Percentiles rank a stretch among this genome's conserved stretches.
These are phyloP conservation scores for Populus davidiana DNA, from an alignment of 345 rosid genomes.

Conservation along the genomic window DNA sequence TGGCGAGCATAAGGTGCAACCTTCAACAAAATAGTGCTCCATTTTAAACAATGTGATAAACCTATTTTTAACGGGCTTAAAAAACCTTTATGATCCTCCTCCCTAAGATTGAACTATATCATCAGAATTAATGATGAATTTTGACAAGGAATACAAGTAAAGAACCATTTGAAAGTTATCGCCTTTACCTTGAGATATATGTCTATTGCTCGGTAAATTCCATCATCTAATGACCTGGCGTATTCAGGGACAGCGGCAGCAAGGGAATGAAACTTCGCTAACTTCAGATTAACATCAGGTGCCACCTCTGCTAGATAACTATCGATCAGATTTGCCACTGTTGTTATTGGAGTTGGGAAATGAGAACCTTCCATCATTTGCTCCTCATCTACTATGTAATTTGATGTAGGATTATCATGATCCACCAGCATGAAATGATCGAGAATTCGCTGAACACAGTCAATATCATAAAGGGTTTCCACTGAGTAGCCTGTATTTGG, in stretches of 20 bases:
- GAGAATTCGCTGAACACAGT: slow-evolving; percentile 80
- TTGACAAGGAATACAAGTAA: neutral
- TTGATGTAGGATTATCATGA: slow-evolving; percentile 33
- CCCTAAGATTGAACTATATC: neutral
- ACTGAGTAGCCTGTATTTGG: slow-evolving; percentile 68
- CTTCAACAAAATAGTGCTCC: neutral
- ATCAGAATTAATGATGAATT: neutral
- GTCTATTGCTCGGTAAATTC: slow-evolving; percentile 86
- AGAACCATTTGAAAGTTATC: neutral
- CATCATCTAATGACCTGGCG: slow-evolving; percentile 75
- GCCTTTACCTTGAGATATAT: slow-evolving; percentile 72
- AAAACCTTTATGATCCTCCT: too few species aligned
- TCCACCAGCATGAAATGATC: slow-evolving; percentile 60
- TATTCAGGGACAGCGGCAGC: slow-evolving; percentile 68
- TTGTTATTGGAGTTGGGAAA: slow-evolving; percentile 49
- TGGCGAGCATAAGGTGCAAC: neutral
- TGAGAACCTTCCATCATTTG: slow-evolving; percentile 49
- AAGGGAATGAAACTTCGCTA: slow-evolving; percentile 62
- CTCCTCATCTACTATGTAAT: slow-evolving; percentile 45
- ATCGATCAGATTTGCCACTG: slow-evolving; percentile 78
- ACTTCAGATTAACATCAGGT: slow-evolving; percentile 78
- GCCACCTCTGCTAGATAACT: slow-evolving; percentile 91
- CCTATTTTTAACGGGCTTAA: too few species aligned
- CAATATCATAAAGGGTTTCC: slow-evolving; percentile 78
- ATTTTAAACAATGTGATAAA: neutral